Evolutionary conservation across 805 yeast species (phyloP), one percentile per base, ranked within the genome.

Genomic region (Dipodascus albidus): DNA sequence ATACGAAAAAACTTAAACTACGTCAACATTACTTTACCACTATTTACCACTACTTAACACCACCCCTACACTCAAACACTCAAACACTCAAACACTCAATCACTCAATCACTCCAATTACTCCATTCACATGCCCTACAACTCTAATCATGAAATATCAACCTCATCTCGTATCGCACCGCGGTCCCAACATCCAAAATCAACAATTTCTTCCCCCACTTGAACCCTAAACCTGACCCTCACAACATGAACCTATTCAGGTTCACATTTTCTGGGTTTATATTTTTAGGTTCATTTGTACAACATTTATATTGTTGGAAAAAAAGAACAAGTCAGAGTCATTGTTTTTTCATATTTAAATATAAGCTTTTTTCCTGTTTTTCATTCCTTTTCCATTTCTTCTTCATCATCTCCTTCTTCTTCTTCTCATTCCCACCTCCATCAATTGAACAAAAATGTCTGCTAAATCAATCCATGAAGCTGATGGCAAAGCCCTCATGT

Each of bases 381-480:
- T 38, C 20, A 4, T 38, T 38, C 44, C n/a, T 17, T 14, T 17
- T 19, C 20, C 20, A n/a, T 17, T 19, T 4, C 44, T 38, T 38
- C 44, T 38, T 19, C 20, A 17, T 38, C 20, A 38, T 6, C 20
- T 14, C 3, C 20, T 6, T 19, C 6, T 38, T 38, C 44, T 4
- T 38, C 14, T 11, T 38, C 44, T 38, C 44, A n/a, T n/a, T n/a
- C n/a, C n/a, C n/a, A n/a, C n/a, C n/a, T n/a, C n/a, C n/a, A n/a
- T n/a, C n/a, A n/a, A n/a, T n/a, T n/a, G n/a, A n/a, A n/a, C n/a
- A 4, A 17, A 14, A 38, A 72, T 72, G 76, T 69, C 74, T 48
- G 76, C 76, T 15, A 72, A 72, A 57, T 69, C 75, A 20, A 73
- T 72, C 55, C 70, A 70, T 56, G 76, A 72, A 61, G 75, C 73